Conservation (phyloP, 768 basidiomycete species). For the Calocybe cyanea region DNA sequence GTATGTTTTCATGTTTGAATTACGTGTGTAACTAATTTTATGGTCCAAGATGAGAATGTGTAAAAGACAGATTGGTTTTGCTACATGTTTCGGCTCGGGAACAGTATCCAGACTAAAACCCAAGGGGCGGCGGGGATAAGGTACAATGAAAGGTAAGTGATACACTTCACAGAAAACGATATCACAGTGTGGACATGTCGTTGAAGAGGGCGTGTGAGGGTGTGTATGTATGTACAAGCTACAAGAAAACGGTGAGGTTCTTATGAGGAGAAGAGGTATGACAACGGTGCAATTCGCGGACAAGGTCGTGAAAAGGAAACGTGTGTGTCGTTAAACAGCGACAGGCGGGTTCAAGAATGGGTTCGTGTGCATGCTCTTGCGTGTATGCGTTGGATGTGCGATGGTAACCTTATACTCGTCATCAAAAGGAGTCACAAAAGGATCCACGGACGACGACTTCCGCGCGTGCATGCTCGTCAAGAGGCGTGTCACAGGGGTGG, state of each 20-base stretch:
- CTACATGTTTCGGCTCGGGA: too few relatives aligned
- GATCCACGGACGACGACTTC: constrained; percentile 41
- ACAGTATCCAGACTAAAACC: too few relatives aligned
- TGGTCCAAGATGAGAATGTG: background rate
- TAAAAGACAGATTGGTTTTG: background rate
- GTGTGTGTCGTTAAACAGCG: constrained; percentile 5
- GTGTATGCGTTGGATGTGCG: constrained; percentile 19
- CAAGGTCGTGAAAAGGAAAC: background rate
- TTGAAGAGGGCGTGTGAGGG: too few relatives aligned
- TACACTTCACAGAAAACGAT: too few relatives aligned
- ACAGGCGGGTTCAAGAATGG: constrained; percentile 33
- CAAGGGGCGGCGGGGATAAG: too few relatives aligned
- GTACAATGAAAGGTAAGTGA: too few relatives aligned
- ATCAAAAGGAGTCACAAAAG: constrained; percentile 79
- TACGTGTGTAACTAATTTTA: constrained; percentile 10
- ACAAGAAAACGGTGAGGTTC: background rate
- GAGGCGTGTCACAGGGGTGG: constrained; percentile 40
- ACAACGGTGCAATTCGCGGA: too few relatives aligned
- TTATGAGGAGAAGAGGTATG: background rate
- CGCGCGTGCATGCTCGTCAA: constrained; percentile 41
- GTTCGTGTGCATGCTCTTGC: constrained; percentile 50
- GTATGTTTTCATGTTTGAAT: too few relatives aligned
- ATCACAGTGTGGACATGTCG: too few relatives aligned
- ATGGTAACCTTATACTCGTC: constrained; percentile 49
- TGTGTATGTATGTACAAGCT: constrained; percentile 2